Evolutionary conservation across 2,329 filamentous ascomycete genomes (phyloP).

Genomic region (Xylaria digitata): DNA sequence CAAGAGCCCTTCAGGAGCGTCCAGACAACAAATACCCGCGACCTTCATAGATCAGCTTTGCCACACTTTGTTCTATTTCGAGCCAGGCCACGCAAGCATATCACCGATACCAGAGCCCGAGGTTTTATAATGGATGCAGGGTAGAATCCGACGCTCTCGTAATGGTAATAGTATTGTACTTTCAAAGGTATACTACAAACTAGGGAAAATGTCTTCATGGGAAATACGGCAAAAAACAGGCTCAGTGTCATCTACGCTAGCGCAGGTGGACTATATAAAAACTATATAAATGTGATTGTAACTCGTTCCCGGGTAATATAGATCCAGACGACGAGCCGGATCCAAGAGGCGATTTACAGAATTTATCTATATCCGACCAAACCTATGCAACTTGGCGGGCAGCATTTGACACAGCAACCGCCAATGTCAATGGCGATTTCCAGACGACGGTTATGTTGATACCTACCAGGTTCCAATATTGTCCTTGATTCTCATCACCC

Average conservation of each 20-base stretch:
- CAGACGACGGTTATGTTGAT: slow-evolving; percentile 48
- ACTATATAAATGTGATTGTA: slow-evolving; percentile 3
- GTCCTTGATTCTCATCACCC: slow-evolving; percentile 22
- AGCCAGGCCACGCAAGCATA: no score
- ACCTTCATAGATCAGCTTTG: neutral
- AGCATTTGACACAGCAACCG: slow-evolving; percentile 49
- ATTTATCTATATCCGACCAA: slow-evolving; percentile 46
- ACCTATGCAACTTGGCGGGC: slow-evolving; percentile 46
- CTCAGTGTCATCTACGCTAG: no score
- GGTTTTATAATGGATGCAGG: no score
- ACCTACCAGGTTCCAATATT: slow-evolving; percentile 24
- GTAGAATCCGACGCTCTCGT: no score
- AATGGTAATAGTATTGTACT: no score
- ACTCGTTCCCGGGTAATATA: slow-evolving; percentile 4
- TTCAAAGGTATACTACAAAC: no score
- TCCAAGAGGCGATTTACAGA: slow-evolving; percentile 48
- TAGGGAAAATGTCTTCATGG: no score
- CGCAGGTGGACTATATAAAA: neutral
- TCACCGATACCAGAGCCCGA: no score
- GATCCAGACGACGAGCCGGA: slow-evolving; percentile 40
- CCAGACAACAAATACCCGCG: neutral
- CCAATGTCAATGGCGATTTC: slow-evolving; percentile 41
- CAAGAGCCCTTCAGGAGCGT: no score
- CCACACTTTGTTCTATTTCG: neutral
- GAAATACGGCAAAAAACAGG: no score